These are phyloP conservation scores for Eucalyptus polyanthemos DNA, from an alignment of 345 rosid genomes.

Conservation along the genomic window DNA sequence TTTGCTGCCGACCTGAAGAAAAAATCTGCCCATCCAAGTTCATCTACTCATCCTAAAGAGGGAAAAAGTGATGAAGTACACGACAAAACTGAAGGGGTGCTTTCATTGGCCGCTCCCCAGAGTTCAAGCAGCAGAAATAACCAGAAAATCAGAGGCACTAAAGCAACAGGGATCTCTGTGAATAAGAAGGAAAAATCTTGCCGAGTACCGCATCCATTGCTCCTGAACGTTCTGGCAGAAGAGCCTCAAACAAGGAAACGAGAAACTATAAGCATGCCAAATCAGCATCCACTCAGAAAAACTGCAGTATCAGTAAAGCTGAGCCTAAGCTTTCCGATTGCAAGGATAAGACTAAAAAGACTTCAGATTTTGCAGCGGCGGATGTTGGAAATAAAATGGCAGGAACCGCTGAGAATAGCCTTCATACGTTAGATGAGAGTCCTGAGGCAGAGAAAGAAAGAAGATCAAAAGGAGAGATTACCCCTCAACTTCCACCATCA, in stretches of 20 bases:
- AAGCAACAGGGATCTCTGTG: not conserved
- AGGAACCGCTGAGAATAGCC: not conserved
- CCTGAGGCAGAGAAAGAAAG: not conserved
- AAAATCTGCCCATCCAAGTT: not conserved
- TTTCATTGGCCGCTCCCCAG: not conserved
- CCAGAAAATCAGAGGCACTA: not conserved
- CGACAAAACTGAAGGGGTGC: not conserved
- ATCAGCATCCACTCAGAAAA: not conserved
- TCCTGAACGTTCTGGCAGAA: not conserved
- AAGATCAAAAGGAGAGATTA: not conserved
- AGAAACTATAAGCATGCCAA: not conserved
- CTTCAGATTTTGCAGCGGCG: not conserved
- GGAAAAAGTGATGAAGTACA: not conserved
- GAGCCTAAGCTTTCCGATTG: not conserved
- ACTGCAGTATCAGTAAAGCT: not conserved
- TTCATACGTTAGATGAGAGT: not conserved
- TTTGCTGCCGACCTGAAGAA: not conserved
- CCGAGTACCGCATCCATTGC: not conserved
- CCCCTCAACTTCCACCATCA: not conserved
- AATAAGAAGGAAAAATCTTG: not conserved
- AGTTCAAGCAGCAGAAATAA: conserved; percentile 4
- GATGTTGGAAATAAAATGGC: not conserved
- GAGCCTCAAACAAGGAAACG: not conserved
- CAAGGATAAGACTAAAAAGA: conserved; percentile 22
- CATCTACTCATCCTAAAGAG: not conserved